A percentile compares a stretch with the other conserved stretches of the same genome.
Conservation (phyloP, 1,284 basidiomycete genomes). For the Hymenochaete sp. region DNA sequence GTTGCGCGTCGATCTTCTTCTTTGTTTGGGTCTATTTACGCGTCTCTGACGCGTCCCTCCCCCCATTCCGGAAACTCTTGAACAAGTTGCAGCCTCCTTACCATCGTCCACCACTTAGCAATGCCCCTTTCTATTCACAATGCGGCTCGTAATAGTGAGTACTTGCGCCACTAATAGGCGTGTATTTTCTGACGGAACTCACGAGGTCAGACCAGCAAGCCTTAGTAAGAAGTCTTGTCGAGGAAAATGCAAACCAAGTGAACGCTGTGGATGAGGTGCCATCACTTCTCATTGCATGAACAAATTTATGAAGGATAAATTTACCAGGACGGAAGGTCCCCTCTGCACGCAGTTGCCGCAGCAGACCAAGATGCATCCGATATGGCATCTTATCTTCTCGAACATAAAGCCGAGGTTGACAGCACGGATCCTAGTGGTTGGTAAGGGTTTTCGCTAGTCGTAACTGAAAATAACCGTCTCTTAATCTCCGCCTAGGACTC, state of each 20-base stretch:
- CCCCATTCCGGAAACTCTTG: too few relatives aligned
- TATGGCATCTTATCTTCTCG: constrained; percentile 65
- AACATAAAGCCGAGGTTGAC: constrained; percentile 65
- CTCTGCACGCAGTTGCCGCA: constrained; percentile 85
- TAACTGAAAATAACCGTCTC: too few relatives aligned
- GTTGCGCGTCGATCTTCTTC: too few relatives aligned
- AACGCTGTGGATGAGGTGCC: constrained; percentile 53
- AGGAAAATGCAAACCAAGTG: constrained; percentile 58
- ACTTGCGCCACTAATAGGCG: neutral
- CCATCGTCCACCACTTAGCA: too few relatives aligned
- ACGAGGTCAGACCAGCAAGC: constrained; percentile 58
- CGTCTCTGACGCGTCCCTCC: too few relatives aligned
- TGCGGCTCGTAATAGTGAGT: constrained; percentile 59
- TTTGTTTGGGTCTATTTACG: too few relatives aligned
- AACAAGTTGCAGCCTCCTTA: too few relatives aligned
- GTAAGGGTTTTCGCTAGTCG: too few relatives aligned
- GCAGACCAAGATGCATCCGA: constrained; percentile 53
- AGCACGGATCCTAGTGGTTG: constrained; percentile 69
- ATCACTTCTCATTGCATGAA: constrained; percentile 3
- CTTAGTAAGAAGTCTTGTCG: constrained; percentile 60
- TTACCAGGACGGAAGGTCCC: constrained; percentile 75
- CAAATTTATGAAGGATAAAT: constrained; percentile 1
- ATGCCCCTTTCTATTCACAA: constrained; percentile 37
- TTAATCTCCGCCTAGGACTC: too few relatives aligned
- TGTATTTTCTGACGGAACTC: constrained; percentile 6